Evolutionary conservation across 1,284 basidiomycete genomes (phyloP).

Genomic region (Coniophora puteana): DNA sequence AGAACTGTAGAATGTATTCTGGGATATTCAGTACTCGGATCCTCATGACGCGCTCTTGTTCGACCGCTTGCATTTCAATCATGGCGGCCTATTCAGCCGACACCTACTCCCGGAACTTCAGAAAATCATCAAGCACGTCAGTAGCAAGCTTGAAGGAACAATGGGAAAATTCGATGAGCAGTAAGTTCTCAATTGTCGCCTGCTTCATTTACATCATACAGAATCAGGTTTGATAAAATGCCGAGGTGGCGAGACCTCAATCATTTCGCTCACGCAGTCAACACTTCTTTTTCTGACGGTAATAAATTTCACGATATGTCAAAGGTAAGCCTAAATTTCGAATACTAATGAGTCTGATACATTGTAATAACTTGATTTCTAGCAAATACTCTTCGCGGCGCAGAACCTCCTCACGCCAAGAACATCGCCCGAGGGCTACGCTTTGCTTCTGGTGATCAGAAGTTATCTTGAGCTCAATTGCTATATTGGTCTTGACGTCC

Average conservation of each 20-base stretch:
- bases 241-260: constrained; percentile 20
- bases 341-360: too few relatives aligned
- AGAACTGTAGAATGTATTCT: constrained; percentile 6
- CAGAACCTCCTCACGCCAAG: constrained; percentile 27
- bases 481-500: constrained; percentile 26
- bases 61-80: constrained; percentile 13
- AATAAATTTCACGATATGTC: constrained; percentile 22
- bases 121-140: constrained; percentile 5
- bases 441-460: constrained; percentile 21
- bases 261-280: constrained; percentile 16
- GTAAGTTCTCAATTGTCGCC: constrained; percentile 1
- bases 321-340: constrained; percentile 25
- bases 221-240: constrained; percentile 13
- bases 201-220: neutral
- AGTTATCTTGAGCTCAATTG: constrained; percentile 29
- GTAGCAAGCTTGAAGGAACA: neutral
- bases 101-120: constrained; percentile 13
- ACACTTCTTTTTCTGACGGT: constrained; percentile 20
- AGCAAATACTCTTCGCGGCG: constrained; percentile 23
- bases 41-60: constrained; percentile 13
- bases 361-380: too few relatives aligned
- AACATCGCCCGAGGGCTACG: constrained; percentile 13
- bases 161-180: constrained; percentile 8
- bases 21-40: constrained; percentile 10
- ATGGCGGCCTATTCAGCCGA: constrained; percentile 13